phyloP scores from a whole-genome alignment of 176 grass and related monocot genomes.

The Chrysopogon serrulatus region DNA sequence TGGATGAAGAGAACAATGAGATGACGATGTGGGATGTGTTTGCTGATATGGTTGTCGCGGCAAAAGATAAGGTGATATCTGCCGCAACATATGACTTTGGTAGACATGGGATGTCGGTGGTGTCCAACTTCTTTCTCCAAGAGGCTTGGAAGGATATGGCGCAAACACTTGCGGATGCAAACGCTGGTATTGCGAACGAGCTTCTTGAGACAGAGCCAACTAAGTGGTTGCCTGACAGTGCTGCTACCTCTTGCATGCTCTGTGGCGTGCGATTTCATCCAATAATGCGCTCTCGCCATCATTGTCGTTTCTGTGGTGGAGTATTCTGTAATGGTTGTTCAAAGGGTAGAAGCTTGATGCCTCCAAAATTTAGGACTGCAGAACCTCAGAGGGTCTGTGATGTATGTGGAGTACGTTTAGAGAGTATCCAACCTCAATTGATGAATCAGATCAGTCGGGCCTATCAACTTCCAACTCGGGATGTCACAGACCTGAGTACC shows the following conservation, averaged over 20 bases:
- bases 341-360: slow-evolving; percentile 78
- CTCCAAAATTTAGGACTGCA: slow-evolving; percentile 68
- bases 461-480: slow-evolving; percentile 58
- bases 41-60: slow-evolving; percentile 64
- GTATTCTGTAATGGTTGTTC: slow-evolving; percentile 80
- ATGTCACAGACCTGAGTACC: slow-evolving; percentile 82
- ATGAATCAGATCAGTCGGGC: slow-evolving; percentile 69
- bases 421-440: slow-evolving; percentile 64
- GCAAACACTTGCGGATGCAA: slow-evolving; percentile 50
- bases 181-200: slow-evolving; percentile 26
- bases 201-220: slow-evolving; percentile 73
- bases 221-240: slow-evolving; percentile 86
- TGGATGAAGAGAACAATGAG: slow-evolving; percentile 46
- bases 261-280: slow-evolving; percentile 70
- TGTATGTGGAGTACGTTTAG: slow-evolving; percentile 68
- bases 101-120: slow-evolving; percentile 39
- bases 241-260: slow-evolving; percentile 76
- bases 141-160: slow-evolving; percentile 83
- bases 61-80: slow-evolving; percentile 48
- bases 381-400: slow-evolving; percentile 93
- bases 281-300: slow-evolving; percentile 72
- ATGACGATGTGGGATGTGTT: slow-evolving; percentile 95
- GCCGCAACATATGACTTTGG: slow-evolving; percentile 44
- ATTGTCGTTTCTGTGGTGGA: slow-evolving; percentile 87
- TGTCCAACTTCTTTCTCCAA: slow-evolving; percentile 60